Percentiles rank a stretch among this genome's conserved stretches.
phyloP scores from a whole-genome alignment of 495 filamentous ascomycete genomes.

The Penicillium atrosanguineum region DNA sequence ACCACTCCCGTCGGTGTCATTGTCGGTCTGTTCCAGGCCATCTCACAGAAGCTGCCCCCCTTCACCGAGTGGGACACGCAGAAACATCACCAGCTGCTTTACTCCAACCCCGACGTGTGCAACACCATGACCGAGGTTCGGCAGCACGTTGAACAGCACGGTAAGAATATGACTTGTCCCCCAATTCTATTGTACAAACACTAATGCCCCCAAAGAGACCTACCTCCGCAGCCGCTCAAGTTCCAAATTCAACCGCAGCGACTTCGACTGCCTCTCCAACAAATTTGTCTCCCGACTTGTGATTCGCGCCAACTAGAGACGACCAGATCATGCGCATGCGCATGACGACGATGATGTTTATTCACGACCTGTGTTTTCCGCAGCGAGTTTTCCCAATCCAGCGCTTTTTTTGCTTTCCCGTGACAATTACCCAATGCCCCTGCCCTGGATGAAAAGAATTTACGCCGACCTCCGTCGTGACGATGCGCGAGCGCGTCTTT shows the following conservation, averaged over 20 bases:
- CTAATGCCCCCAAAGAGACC: slow-evolving; percentile 48
- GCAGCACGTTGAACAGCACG: slow-evolving; percentile 82
- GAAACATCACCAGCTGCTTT: slow-evolving; percentile 80
- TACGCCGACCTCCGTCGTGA: slow-evolving; percentile 19
- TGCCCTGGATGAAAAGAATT: slow-evolving; percentile 25
- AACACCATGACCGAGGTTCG: slow-evolving; percentile 92
- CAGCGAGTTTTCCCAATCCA: slow-evolving; percentile 17
- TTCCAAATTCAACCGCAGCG: slow-evolving; percentile 79
- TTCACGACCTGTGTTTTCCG: slow-evolving; percentile 20
- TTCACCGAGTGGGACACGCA: slow-evolving; percentile 89
- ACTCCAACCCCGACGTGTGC: slow-evolving; percentile 85
- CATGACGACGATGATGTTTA: slow-evolving; percentile 35
- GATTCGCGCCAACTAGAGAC: slow-evolving; percentile 78
- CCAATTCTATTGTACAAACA: not conserved
- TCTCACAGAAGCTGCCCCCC: slow-evolving; percentile 87
- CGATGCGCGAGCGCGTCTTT: slow-evolving; percentile 25
- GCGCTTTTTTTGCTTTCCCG: not conserved
- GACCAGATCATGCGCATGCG: slow-evolving; percentile 44
- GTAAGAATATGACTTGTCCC: slow-evolving; percentile 50
- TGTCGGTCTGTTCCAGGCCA: slow-evolving; percentile 90
- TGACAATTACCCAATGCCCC: not conserved
- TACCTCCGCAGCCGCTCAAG: slow-evolving; percentile 56
- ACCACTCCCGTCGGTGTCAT: slow-evolving; percentile 90
- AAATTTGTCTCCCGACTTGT: slow-evolving; percentile 93
- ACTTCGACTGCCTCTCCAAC: slow-evolving; percentile 92